Conservation (phyloP, 495 filamentous ascomycete genomes). For the Penicillium simplicissimum region DNA sequence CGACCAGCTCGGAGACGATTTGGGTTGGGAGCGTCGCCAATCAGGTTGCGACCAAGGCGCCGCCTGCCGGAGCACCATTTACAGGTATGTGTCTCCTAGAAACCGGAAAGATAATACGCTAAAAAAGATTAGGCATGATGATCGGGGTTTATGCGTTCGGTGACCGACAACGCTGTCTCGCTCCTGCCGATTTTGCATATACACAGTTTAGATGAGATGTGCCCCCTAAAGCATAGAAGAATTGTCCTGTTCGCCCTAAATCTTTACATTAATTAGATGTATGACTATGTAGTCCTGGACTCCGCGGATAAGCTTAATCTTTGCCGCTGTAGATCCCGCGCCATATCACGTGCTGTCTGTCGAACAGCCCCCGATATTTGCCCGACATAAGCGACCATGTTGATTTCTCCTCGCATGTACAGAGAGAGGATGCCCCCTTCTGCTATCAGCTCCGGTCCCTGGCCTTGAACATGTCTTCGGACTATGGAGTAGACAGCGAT, state of each 20-base stretch:
- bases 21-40: constrained; percentile 35
- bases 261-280: no score
- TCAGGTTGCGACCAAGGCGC: constrained; percentile 27
- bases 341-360: not conserved
- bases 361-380: not conserved
- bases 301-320: not conserved
- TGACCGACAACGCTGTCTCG: constrained; percentile 37
- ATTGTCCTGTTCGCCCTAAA: no score
- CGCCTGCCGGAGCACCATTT: constrained; percentile 40
- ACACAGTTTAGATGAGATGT: constrained; percentile 22
- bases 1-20: constrained; percentile 9
- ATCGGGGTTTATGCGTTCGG: constrained; percentile 48
- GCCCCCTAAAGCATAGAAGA: not conserved
- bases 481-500: constrained; percentile 9
- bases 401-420: not conserved
- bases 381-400: not conserved
- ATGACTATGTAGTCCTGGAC: no score
- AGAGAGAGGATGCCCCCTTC: constrained; percentile 3
- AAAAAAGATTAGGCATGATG: constrained; percentile 32
- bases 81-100: constrained; percentile 25
- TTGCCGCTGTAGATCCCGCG: not conserved
- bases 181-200: constrained; percentile 46
- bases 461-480: constrained; percentile 5
- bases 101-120: not conserved
- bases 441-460: not conserved